phyloP scores from a whole-genome alignment of 176 grass and related monocot genomes.

The Neostapfia colusana region DNA sequence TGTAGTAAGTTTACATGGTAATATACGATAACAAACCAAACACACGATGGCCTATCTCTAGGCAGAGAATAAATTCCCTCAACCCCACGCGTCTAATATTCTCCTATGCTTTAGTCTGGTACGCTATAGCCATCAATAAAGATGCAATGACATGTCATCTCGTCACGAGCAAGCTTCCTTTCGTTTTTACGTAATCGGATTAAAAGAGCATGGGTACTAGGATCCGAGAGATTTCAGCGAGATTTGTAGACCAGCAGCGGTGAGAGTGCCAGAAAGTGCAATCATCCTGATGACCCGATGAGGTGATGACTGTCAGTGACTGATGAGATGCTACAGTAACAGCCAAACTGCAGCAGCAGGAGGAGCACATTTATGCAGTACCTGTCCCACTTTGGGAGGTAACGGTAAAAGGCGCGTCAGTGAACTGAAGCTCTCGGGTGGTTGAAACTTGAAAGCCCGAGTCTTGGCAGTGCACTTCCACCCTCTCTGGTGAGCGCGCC shows the following conservation, averaged over 20 bases:
- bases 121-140: background rate
- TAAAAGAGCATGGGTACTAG: too few relatives aligned
- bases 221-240: background rate
- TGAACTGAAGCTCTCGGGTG: background rate
- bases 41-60: conserved; percentile 8
- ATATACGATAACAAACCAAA: too few relatives aligned
- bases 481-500: background rate
- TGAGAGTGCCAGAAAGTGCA: too few relatives aligned
- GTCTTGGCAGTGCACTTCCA: conserved; percentile 16
- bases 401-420: background rate
- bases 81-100: conserved; percentile 24
- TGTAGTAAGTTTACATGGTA: too few relatives aligned
- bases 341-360: background rate
- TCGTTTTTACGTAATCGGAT: background rate
- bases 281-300: background rate
- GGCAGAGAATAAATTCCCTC: conserved; percentile 49
- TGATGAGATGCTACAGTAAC: background rate
- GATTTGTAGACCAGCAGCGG: background rate
- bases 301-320: background rate
- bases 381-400: background rate
- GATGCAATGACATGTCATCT: background rate
- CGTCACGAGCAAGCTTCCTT: background rate
- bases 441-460: background rate
- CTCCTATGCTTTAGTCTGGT: background rate
- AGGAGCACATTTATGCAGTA: background rate